phyloP scores from a whole-genome alignment of 164 flowering plant species.

The Stephania cephalantha region DNA sequence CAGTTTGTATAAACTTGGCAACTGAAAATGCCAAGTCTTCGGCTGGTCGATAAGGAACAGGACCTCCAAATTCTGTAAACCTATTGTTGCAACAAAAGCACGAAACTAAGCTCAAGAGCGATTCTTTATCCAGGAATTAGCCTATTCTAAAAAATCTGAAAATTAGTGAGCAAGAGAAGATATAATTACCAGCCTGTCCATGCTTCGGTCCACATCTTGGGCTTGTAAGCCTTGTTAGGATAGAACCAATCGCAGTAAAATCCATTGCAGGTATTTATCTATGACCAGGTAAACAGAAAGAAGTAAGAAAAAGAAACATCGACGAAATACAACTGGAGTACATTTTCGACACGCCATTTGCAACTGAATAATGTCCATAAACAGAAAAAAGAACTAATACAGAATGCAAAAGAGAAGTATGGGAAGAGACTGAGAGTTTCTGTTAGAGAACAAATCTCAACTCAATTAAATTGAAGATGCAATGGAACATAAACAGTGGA shows the following conservation, averaged over 20 bases:
- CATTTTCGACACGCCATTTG: background rate
- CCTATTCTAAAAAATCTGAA: no score
- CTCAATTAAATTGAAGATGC: background rate
- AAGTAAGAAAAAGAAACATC: background rate
- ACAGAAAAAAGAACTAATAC: no score
- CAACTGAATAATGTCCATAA: background rate
- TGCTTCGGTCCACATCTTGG: conserved; percentile 99
- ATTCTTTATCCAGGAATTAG: background rate
- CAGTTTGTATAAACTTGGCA: conserved; percentile 88
- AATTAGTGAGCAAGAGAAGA: background rate
- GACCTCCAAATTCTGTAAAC: conserved; percentile 92
- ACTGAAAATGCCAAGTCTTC: conserved; percentile 95
- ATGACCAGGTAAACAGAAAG: conserved; percentile 16
- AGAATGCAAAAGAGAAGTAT: no score
- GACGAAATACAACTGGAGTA: background rate
- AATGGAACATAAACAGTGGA: background rate
- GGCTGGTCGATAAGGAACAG: conserved; percentile 86
- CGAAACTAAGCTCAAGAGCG: background rate
- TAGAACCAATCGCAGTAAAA: conserved; percentile 95
- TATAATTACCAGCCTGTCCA: conserved; percentile 91
- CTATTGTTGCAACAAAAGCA: conserved; percentile 25
- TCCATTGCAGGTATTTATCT: conserved; percentile 97
- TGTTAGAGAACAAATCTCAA: background rate
- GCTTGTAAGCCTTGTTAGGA: conserved; percentile 88
- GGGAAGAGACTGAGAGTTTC: background rate